Evolutionary conservation across 805 yeast genomes (phyloP).

Genomic region (Myxozyma geophila): DNA sequence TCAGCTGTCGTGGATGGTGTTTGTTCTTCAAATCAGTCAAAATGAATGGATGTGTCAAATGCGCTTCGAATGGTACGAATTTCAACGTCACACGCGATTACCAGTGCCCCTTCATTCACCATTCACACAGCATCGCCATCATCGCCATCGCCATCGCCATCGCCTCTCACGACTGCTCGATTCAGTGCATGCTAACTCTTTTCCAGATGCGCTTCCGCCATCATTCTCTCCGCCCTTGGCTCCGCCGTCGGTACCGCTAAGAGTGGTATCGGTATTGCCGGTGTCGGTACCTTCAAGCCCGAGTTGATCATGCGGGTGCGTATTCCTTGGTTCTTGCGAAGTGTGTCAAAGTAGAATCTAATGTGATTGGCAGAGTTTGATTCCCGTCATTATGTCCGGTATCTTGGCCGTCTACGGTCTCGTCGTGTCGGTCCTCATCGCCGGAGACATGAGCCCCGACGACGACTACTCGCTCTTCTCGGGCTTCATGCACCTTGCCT

Average conservation of each 20-base stretch:
- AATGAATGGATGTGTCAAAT: neutral
- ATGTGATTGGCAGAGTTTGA: conserved; percentile 47
- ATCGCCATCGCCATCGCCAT: neutral
- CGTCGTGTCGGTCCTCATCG: conserved; percentile 95
- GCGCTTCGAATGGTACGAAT: neutral
- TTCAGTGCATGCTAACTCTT: neutral
- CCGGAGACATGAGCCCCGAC: conserved; percentile 55
- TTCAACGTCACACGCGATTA: neutral
- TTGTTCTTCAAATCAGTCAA: neutral
- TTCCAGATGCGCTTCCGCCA: conserved; percentile 88
- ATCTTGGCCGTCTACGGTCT: conserved; percentile 94
- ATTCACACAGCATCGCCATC: neutral
- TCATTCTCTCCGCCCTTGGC: conserved; percentile 96
- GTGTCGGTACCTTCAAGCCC: conserved; percentile 97
- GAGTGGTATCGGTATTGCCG: conserved; percentile 97
- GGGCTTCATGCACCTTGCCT: conserved; percentile 95
- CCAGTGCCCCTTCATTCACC: neutral
- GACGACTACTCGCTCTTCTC: conserved; percentile 63
- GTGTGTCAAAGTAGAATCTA: neutral
- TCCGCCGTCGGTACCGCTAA: conserved; percentile 99
- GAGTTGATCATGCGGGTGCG: conserved; percentile 84
- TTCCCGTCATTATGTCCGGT: conserved; percentile 99
- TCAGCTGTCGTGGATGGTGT: neutral
- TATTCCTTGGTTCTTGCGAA: neutral
- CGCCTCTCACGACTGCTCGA: neutral